Evolutionary conservation across 1,139 yeast species (phyloP).

Genomic region (Lodderomyces theae): DNA sequence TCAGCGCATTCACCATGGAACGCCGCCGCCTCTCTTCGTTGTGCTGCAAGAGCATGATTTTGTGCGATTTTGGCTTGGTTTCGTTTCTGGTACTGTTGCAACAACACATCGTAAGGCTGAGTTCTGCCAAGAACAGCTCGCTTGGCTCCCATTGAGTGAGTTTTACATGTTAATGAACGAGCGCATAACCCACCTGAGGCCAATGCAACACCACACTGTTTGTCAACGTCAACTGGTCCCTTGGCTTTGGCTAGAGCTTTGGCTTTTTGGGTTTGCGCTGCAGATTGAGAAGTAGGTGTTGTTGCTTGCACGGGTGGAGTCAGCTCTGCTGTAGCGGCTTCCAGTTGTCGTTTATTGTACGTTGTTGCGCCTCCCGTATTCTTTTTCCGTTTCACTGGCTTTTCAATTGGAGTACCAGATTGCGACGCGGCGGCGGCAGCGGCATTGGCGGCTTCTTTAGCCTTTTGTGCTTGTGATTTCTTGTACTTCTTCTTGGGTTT

Average conservation of each 20-base stretch:
- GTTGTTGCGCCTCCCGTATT: constrained; percentile 27
- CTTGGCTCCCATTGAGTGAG: constrained; percentile 98
- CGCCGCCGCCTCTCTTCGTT: constrained; percentile 46
- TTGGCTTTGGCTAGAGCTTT: constrained; percentile 57
- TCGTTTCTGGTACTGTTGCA: constrained; percentile 87
- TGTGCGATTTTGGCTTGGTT: constrained; percentile 91
- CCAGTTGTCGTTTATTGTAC: constrained; percentile 21
- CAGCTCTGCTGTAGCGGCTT: background rate
- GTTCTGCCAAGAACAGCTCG: constrained; percentile 92
- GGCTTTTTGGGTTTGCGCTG: constrained; percentile 30
- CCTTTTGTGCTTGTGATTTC: constrained; percentile 44
- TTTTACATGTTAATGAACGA: constrained; percentile 90
- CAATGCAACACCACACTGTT: constrained; percentile 93
- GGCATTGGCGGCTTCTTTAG: constrained; percentile 48
- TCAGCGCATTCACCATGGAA: constrained; percentile 28
- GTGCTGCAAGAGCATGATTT: constrained; percentile 66
- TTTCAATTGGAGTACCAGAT: constrained; percentile 12
- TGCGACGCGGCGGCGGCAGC: constrained; percentile 23
- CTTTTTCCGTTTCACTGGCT: constrained; percentile 19
- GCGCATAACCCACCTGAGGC: constrained; percentile 95
- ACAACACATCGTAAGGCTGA: constrained; percentile 83
- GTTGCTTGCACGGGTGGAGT: background rate
- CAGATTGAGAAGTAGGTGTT: constrained; percentile 30
- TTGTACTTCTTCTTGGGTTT: constrained; percentile 47
- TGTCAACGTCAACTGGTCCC: constrained; percentile 89